A percentile compares a stretch with the other conserved stretches of the same genome.
Conservation (phyloP, 2,329 filamentous ascomycete species). For the Balansia obtecta region DNA sequence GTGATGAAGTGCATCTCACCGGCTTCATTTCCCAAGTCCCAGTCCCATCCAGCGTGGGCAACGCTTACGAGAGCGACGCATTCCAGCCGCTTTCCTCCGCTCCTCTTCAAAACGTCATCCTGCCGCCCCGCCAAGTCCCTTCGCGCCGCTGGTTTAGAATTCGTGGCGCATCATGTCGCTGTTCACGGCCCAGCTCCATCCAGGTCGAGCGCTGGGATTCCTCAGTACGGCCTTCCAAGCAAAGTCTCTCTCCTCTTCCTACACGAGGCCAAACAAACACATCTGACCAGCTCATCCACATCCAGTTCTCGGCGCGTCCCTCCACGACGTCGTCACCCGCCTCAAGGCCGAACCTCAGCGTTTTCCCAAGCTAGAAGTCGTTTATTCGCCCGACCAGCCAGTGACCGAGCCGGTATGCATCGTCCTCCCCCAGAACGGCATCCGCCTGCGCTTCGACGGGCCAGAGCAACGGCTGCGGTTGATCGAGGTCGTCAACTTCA, state of each 20-base stretch:
- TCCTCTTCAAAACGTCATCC: background rate
- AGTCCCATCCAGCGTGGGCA: background rate
- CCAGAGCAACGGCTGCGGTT: constrained; percentile 82
- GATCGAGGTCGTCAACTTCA: constrained; percentile 85
- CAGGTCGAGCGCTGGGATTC: constrained; percentile 54
- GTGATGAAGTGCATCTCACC: background rate
- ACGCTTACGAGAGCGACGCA: background rate
- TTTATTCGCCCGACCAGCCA: constrained; percentile 65
- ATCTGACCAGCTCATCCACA: constrained; percentile 20
- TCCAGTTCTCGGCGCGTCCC: constrained; percentile 73
- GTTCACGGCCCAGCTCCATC: constrained; percentile 50
- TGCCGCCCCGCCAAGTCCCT: too few relatives aligned
- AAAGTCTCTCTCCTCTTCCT: background rate
- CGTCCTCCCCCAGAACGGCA: constrained; percentile 68
- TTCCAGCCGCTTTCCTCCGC: background rate
- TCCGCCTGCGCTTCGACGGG: constrained; percentile 86
- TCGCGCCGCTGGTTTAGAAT: background rate
- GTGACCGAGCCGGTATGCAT: constrained; percentile 65
- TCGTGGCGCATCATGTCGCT: constrained; percentile 28
- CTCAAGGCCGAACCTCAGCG: constrained; percentile 76
- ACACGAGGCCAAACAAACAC: background rate
- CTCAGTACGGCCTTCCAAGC: constrained; percentile 24
- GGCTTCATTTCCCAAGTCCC: background rate
- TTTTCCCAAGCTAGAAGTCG: constrained; percentile 73
- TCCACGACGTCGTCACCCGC: constrained; percentile 79